Evolutionary conservation across 75 land plant genomes (phyloP).

Genomic region (Chamaecyparis obtusa): DNA sequence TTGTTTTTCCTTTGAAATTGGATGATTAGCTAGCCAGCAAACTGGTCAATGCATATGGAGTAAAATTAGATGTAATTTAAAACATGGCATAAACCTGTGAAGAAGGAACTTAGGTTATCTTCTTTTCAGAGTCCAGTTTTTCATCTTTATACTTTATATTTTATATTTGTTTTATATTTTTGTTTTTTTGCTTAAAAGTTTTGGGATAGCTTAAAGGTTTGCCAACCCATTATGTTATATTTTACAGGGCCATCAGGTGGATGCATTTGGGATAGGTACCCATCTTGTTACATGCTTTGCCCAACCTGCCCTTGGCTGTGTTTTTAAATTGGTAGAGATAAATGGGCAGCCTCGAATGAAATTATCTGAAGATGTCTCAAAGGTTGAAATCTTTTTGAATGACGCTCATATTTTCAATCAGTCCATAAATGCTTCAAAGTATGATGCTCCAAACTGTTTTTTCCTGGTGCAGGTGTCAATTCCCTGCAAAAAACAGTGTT

Average conservation of each 20-base stretch:
- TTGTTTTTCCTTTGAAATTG: background rate
- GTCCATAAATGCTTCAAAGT: background rate
- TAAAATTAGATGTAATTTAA: background rate
- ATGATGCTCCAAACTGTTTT: background rate
- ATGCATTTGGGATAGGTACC: conserved; percentile 96
- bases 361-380: conserved; percentile 92
- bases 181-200: background rate
- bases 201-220: background rate
- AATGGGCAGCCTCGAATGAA: conserved; percentile 95
- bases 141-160: background rate
- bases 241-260: conserved; percentile 90
- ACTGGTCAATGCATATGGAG: background rate
- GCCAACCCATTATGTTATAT: background rate
- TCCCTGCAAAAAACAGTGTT: conserved; percentile 90
- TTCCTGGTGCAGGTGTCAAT: conserved; percentile 75
- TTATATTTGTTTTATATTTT: background rate
- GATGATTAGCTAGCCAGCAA: background rate
- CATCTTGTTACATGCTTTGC: conserved; percentile 93
- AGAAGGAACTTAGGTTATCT: background rate
- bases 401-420: background rate
- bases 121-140: background rate
- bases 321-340: conserved; percentile 93
- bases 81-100: background rate
- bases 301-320: conserved; percentile 97
- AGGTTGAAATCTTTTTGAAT: conserved; percentile 45